These are phyloP conservation scores for Luvunga scandens DNA, from an alignment of 345 rosid species.

Conservation along the genomic window DNA sequence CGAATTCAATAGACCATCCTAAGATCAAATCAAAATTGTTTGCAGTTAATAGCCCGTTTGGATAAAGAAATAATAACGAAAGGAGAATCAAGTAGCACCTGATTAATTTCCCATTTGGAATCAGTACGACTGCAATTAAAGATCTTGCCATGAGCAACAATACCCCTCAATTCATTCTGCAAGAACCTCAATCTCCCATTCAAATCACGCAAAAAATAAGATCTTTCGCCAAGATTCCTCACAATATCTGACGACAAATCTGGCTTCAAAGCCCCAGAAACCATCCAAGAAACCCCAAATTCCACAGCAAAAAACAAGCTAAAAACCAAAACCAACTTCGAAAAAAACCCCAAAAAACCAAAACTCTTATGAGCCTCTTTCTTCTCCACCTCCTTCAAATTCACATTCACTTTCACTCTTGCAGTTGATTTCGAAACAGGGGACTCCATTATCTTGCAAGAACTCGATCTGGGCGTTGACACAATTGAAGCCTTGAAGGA, in stretches of 20 bases:
- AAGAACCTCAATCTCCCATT: constrained; percentile 41
- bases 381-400: constrained; percentile 24
- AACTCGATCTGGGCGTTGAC: constrained; percentile 58
- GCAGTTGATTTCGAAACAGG: constrained; percentile 45
- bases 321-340: constrained; percentile 35
- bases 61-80: background rate
- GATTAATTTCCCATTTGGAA: constrained; percentile 61
- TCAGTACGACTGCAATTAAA: constrained; percentile 49
- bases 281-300: constrained; percentile 41
- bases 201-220: constrained; percentile 34
- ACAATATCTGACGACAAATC: constrained; percentile 44
- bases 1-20: constrained; percentile 68
- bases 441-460: constrained; percentile 28
- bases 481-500: constrained; percentile 44
- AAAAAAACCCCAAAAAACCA: constrained; percentile 7
- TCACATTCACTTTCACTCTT: constrained; percentile 13
- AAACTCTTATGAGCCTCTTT: background rate
- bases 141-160: constrained; percentile 29
- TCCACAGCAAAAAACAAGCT: constrained; percentile 39
- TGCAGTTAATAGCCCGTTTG: background rate
- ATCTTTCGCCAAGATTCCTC: constrained; percentile 45
- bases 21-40: background rate
- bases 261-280: constrained; percentile 38
- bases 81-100: constrained; percentile 34
- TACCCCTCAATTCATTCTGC: constrained; percentile 44